These are phyloP conservation scores for Tillandsia leiboldiana DNA, from an alignment of 176 grass and related monocot genomes.

Conservation along the genomic window DNA sequence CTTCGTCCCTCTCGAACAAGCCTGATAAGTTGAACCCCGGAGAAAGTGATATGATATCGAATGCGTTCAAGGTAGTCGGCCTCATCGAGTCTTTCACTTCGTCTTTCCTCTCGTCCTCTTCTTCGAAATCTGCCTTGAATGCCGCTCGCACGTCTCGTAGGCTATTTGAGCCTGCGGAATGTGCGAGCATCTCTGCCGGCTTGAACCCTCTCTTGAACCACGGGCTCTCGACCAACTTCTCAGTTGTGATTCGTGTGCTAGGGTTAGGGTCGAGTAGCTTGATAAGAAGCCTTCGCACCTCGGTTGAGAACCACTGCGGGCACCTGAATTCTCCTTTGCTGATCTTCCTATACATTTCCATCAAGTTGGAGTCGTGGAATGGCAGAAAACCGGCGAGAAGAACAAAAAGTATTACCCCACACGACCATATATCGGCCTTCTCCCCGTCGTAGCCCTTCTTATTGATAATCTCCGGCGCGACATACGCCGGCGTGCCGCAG, in stretches of 20 bases:
- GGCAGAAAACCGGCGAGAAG: constrained; percentile 75
- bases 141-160: constrained; percentile 52
- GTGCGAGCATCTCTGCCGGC: constrained; percentile 24
- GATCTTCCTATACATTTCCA: constrained; percentile 93
- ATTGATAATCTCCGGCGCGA: constrained; percentile 76
- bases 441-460: constrained; percentile 82
- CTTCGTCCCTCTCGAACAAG: constrained; percentile 55
- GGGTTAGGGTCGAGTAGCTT: constrained; percentile 68
- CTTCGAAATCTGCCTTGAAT: constrained; percentile 34
- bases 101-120: constrained; percentile 8
- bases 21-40: constrained; percentile 75
- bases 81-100: constrained; percentile 34
- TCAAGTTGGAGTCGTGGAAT: constrained; percentile 72
- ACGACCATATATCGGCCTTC: constrained; percentile 93
- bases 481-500: constrained; percentile 75
- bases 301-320: constrained; percentile 55
- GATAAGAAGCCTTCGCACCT: constrained; percentile 39
- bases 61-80: constrained; percentile 69
- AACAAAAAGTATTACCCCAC: constrained; percentile 77
- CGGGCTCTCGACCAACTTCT: constrained; percentile 45
- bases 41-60: constrained; percentile 86
- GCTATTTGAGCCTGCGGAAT: constrained; percentile 26
- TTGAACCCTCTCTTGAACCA: constrained; percentile 90
- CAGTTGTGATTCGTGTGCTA: constrained; percentile 53
- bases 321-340: constrained; percentile 60